A percentile compares a stretch with the other conserved stretches of the same genome.
Evolutionary conservation across 495 filamentous ascomycete species (phyloP).

Genomic region (Glarea lozoyensis): DNA sequence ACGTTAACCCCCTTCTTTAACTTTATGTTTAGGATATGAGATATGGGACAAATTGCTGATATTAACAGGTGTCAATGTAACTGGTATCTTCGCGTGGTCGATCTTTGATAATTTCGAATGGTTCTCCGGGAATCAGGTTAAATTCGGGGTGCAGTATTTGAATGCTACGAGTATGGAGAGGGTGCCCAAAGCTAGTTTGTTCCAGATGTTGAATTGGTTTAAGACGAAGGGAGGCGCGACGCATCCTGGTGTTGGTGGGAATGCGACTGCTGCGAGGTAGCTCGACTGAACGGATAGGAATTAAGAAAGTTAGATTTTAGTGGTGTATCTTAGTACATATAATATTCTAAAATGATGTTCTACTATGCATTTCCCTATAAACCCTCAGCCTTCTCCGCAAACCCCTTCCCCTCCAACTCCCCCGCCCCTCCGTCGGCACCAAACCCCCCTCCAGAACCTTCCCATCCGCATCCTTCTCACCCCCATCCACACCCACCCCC

Average conservation of each 20-base stretch:
- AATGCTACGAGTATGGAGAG: constrained; percentile 30
- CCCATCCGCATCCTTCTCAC: too few relatives aligned
- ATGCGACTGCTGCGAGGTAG: too few relatives aligned
- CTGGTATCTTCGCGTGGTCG: constrained; percentile 33
- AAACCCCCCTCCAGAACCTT: too few relatives aligned
- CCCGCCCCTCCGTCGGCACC: constrained; percentile 40
- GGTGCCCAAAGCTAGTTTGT: constrained; percentile 32
- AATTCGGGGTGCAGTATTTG: constrained; percentile 35
- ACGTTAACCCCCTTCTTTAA: too few relatives aligned
- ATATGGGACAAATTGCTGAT: too few relatives aligned
- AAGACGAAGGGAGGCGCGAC: constrained; percentile 18
- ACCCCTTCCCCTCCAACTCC: constrained; percentile 51
- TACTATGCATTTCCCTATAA: too few relatives aligned
- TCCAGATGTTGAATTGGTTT: constrained; percentile 36
- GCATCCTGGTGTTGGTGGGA: too few relatives aligned
- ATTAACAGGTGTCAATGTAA: constrained; percentile 34
- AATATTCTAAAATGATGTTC: too few relatives aligned
- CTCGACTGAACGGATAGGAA: too few relatives aligned
- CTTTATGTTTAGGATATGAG: too few relatives aligned
- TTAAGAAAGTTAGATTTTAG: too few relatives aligned
- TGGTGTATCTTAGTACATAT: too few relatives aligned
- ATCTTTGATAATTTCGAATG: constrained; percentile 37
- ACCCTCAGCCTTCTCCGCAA: constrained; percentile 45
- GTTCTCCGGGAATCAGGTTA: constrained; percentile 23
- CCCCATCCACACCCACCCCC: constrained; percentile 28